A percentile compares a stretch with the other conserved stretches of the same genome.
Conservation (phyloP, 768 basidiomycete genomes). For the Mycena maculata region DNA sequence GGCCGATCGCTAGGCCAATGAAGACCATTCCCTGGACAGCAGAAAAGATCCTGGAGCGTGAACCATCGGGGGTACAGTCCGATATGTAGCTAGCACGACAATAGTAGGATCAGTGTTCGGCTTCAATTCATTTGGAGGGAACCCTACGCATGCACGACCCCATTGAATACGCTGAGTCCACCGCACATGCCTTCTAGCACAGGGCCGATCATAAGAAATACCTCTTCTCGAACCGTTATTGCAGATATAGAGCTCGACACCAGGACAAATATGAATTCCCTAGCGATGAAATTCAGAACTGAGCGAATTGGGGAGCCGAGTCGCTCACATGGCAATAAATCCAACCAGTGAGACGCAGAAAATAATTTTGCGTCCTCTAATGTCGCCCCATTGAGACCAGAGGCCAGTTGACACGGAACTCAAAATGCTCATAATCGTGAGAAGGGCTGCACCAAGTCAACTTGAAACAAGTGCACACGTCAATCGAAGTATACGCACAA, state of each 20-base stretch:
- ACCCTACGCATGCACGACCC: slow-evolving; percentile 74
- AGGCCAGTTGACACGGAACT: slow-evolving; percentile 87
- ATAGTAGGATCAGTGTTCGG: slow-evolving; percentile 36
- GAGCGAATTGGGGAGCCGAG: slow-evolving; percentile 17
- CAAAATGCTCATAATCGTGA: slow-evolving; percentile 80
- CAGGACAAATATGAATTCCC: slow-evolving; percentile 84
- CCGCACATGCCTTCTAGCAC: slow-evolving; percentile 84
- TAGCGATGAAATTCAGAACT: slow-evolving; percentile 44
- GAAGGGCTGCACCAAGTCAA: slow-evolving; percentile 60
- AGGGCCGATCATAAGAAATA: slow-evolving; percentile 79
- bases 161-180: slow-evolving; percentile 72
- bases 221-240: slow-evolving; percentile 69
- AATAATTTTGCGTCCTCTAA: slow-evolving; percentile 79
- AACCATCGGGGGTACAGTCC: slow-evolving; percentile 64
- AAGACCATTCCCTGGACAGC: slow-evolving; percentile 81
- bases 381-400: slow-evolving; percentile 87
- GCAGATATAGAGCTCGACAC: slow-evolving; percentile 70
- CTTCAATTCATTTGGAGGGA: slow-evolving; percentile 56
- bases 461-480: neutral
- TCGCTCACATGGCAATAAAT: slow-evolving; percentile 76
- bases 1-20: slow-evolving; percentile 82
- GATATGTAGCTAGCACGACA: slow-evolving; percentile 60
- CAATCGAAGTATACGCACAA: slow-evolving; percentile 45
- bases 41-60: slow-evolving; percentile 67
- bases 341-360: slow-evolving; percentile 76